Base-by-base conservation (phyloP, 805 yeast species). In the Maudiozyma pseudohumilis region DNA sequence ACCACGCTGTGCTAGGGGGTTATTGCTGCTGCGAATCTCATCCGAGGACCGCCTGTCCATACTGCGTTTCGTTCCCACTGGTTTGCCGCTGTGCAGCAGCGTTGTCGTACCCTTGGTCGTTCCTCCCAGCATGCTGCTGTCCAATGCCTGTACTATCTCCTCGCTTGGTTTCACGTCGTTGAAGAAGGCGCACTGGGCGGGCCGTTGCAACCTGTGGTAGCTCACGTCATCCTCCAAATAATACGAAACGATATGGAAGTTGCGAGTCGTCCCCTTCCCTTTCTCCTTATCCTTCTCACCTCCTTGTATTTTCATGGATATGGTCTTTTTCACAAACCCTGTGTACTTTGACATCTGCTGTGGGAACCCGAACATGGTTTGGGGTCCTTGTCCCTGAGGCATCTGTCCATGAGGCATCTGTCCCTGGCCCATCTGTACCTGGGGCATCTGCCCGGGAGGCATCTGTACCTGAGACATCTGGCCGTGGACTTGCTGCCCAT, bases 291-390 rank as follows among this genome's bases (percentile, higher is more conserved):
- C 17, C 6, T 16, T 22, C 5, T 15, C 13, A 10, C 15, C 8
- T 10, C 20, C 28, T 18, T 56, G 55, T 12, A 80, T 58, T 11
- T 77, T 69, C 23, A 84, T 63, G 1, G 85, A 74, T 41, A 85
- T 62, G 0, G 96, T 83, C 58, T 86, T 86, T 57, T 87, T 87
- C 43, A 86, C 74, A 34, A 87, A 67, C 0, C 95, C 95, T 31
- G 56, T 50, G 34, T 48, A 48, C 31, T 44, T 50, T 17, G 36
- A 25, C 15, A 32, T 15, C 11, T 27, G 28, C 11, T 34, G 28
- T 11, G 19, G n/a, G 24, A 20, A 13, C n/a, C n/a, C n/a, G n/a
- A n/a, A n/a, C n/a, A n/a, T n/a, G n/a, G n/a, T n/a, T n/a, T n/a
- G n/a, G n/a, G n/a, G n/a, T n/a, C n/a, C n/a, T n/a, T n/a, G n/a